Base-by-base conservation (phyloP, 2,329 filamentous ascomycete species). In the Blastomyces emzantsi region DNA sequence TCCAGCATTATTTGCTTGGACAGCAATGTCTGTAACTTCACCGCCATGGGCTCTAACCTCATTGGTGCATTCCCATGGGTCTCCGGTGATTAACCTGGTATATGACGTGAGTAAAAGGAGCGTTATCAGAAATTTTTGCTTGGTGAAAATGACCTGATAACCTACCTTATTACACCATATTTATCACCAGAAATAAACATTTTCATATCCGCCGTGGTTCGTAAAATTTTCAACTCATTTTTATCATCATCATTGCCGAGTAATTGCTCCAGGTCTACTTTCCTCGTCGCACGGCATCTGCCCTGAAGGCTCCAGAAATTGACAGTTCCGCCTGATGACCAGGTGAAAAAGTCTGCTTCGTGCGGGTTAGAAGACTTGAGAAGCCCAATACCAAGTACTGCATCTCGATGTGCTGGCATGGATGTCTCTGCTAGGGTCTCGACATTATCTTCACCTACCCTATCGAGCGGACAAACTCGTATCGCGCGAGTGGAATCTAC, bases 1-100 rank as follows among this genome's bases (percentile, higher is more conserved):
- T 0, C 82, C 79, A 0, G 83, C 80, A 49, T 49, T 56, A 55
- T 82, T 81, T 68, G 90, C 85, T 69, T 86, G 86, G 4, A 95
- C 81, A 25, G 87, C 85, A 68, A 97, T 88, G 69, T 89, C 89
- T 49, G 90, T 90, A 66, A 96, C 89, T 70, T 97, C 91, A 8
- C 87, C 87, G 5, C 89, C 85, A 73, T 99, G 94, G 36, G 92
- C 94, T 73, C 95, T 94, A 52, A 88, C 88, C 67, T 90, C 87
- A 64, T 89, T 84, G 1, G 86, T 71, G 64, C 84, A 86, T 62
- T 82, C 74, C 70, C 85, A 84, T 0, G 85, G 85, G 17, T 81
- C 77, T 52, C 83, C 67, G 6, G 70, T 70, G 33, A 76, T 66
- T 3, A 74, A 62, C 54, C 75, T 77, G 59, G 15, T 60, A 56